Evolutionary conservation across 2,329 filamentous ascomycete species (phyloP), one percentile per base, ranked within the genome.

Genomic region (Alternaria arbusti): DNA sequence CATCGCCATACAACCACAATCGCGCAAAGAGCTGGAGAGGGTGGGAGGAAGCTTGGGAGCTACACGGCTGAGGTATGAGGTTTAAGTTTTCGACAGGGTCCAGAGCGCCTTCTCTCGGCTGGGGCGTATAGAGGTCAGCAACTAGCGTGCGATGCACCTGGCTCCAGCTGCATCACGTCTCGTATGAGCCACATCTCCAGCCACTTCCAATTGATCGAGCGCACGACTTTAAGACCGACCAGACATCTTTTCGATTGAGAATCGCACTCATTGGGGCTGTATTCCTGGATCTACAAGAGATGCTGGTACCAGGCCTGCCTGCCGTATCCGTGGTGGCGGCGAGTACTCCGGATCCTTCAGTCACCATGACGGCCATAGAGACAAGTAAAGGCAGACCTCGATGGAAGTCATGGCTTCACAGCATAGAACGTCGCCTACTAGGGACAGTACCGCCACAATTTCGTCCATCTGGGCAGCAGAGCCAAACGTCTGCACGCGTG

Each of bases 21-120:
- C 26, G 58, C 51, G 58, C 58, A 55, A 51, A 60, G 11, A 49
- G 55, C 20, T 23, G 45, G 15, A 40, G 22, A 44, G 2, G n/a
- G 36, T 40, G 36, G 36, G 36, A 40, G 36, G 1, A 40, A 17
- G 36, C 36, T 17, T 17, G 36, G n/a, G 3, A 44, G 22, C 32
- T 54, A 36, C 28, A 52, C 32, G 20, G 47, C 47, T 30, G 25
- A 50, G n/a, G 26, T 36, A 13, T 5, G 17, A 23, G 32, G 28
- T 52, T 36, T 15, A 36, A 5, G 7, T 36, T 23, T 5, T n/a
- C 20, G 49, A 22, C 49, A 36, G 20, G 20, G 49, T 52, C 20
- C 15, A 23, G 13, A 23, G 13, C 30, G 20, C n/a, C 28, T 40
- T 6, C 49, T 3, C 32, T 22, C 32, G 49, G 20, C 49, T 36